Base-by-base conservation (phyloP, 345 rosid genomes). In the Gynandropsis gynandra region DNA sequence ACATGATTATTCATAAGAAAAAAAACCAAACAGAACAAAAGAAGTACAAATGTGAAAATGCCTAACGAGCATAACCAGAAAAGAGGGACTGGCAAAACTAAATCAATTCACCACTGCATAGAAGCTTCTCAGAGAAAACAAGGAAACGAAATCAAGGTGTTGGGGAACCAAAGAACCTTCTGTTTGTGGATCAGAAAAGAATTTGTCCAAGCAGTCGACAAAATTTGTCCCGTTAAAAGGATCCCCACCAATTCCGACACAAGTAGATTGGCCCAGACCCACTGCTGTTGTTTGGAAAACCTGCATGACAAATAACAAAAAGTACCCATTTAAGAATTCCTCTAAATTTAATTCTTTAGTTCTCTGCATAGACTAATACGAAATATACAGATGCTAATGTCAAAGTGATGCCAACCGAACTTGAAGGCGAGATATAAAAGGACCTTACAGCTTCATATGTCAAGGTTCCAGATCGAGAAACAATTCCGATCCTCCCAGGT, bases 401-500 rank as follows among this genome's bases (percentile, higher is more conserved):
- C 29, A 11, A 2, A 17, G 41, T 14, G 43, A 60, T 15, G 17
- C 34, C 13, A 52, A 40, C 8, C 9, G 41, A 27, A 37, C 24
- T 34, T 43, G 12, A 58, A 56, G 9, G 20, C 21, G 47, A 43
- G 29, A 58, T 24, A 43, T 56, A 56, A 50, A 31, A 4, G 18
- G 42, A 47, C 54, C 87, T 76, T 76, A 87, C 96, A 17, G 96
- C 96, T 75, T 87, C 96, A 73, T 84, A 84, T 4, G 96, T 87
- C 79, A 87, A 74, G n/a, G 96, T 87, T 29, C 94, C 94, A 42
- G 96, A 87, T 46, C 96, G 85, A 33, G 96, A 87, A 64, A 87
- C 96, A 41, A 87, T 87, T 47, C 96, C 96, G n/a, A 84, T 41
- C 43, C 75, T 87, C 39, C 96, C 96, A 0, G 96, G 89, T 59